These are phyloP conservation scores for Trichoderma sp. DNA, from an alignment of 2,329 filamentous ascomycete species.

Conservation along the genomic window DNA sequence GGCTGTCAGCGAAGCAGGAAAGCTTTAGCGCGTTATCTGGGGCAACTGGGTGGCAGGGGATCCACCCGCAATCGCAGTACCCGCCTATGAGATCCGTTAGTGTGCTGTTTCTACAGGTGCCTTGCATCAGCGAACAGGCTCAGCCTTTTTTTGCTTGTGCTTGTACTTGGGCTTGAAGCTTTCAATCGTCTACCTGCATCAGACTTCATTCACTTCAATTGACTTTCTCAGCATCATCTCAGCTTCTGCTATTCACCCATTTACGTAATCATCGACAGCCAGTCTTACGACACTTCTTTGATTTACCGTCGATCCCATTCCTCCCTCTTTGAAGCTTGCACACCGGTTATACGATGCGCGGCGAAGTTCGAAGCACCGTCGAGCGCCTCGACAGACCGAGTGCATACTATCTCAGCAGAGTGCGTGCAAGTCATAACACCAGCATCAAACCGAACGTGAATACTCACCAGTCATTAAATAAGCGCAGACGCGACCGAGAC, in stretches of 20 bases:
- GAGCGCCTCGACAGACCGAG: slow-evolving; percentile 92
- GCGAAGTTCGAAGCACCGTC: slow-evolving; percentile 67
- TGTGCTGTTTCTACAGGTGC: slow-evolving; percentile 10
- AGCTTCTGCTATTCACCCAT: neutral
- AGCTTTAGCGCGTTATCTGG: slow-evolving; percentile 20
- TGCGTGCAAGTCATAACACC: slow-evolving; percentile 42
- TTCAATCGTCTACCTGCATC: neutral
- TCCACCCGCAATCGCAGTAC: slow-evolving; percentile 12
- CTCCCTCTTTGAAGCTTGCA: neutral
- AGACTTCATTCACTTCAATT: neutral
- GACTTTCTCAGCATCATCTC: neutral
- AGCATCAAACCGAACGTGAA: neutral
- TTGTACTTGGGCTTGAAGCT: neutral
- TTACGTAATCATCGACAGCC: neutral
- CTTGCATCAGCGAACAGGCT: slow-evolving; percentile 20
- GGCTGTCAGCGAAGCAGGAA: slow-evolving; percentile 13
- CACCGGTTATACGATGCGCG: slow-evolving; percentile 44
- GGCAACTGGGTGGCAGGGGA: neutral
- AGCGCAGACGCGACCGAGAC: slow-evolving; percentile 67
- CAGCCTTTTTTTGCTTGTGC: neutral
- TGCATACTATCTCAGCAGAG: slow-evolving; percentile 86
- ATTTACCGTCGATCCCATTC: too few relatives aligned
- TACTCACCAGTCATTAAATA: slow-evolving; percentile 55
- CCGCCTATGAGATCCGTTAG: slow-evolving; percentile 12
- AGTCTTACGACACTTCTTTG: neutral